A percentile compares a stretch with the other conserved stretches of the same genome.
These are phyloP conservation scores for Atkinsonella texensis DNA, from an alignment of 2,329 filamentous ascomycete species.

Conservation along the genomic window DNA sequence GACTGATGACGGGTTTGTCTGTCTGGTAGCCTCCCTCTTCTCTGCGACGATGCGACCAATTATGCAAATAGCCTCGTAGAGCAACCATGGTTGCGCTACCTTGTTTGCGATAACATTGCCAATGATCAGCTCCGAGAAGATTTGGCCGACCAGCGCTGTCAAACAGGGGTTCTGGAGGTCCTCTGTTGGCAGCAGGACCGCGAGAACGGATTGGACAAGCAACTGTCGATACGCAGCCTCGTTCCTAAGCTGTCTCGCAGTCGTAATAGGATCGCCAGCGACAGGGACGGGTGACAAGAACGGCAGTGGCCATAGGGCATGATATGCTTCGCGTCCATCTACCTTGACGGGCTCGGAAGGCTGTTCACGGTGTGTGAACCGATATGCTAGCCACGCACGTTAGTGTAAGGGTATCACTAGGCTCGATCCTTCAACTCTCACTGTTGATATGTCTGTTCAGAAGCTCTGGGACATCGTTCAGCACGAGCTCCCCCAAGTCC, in stretches of 20 bases:
- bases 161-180: slow-evolving; percentile 83
- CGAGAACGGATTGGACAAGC: slow-evolving; percentile 70
- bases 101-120: slow-evolving; percentile 71
- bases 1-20: neutral
- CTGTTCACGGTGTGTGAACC: slow-evolving; percentile 49
- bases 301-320: slow-evolving; percentile 70
- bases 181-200: slow-evolving; percentile 79
- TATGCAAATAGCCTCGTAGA: slow-evolving; percentile 77
- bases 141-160: slow-evolving; percentile 70
- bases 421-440: slow-evolving; percentile 25
- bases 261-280: slow-evolving; percentile 34
- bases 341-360: slow-evolving; percentile 47
- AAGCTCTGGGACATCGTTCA: slow-evolving; percentile 80
- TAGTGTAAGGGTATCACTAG: neutral
- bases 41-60: slow-evolving; percentile 33
- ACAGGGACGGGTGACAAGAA: slow-evolving; percentile 67
- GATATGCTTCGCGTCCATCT: slow-evolving; percentile 61
- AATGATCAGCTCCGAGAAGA: slow-evolving; percentile 81
- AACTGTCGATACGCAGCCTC: slow-evolving; percentile 79
- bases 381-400: slow-evolving; percentile 48
- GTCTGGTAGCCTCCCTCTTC: slow-evolving; percentile 13
- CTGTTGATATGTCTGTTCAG: slow-evolving; percentile 70
- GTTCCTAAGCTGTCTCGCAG: slow-evolving; percentile 56
- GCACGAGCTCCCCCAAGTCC: slow-evolving; percentile 68
- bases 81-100: slow-evolving; percentile 74